Conservation (phyloP, 768 basidiomycete genomes). For the Leucosporidium scottii region DNA sequence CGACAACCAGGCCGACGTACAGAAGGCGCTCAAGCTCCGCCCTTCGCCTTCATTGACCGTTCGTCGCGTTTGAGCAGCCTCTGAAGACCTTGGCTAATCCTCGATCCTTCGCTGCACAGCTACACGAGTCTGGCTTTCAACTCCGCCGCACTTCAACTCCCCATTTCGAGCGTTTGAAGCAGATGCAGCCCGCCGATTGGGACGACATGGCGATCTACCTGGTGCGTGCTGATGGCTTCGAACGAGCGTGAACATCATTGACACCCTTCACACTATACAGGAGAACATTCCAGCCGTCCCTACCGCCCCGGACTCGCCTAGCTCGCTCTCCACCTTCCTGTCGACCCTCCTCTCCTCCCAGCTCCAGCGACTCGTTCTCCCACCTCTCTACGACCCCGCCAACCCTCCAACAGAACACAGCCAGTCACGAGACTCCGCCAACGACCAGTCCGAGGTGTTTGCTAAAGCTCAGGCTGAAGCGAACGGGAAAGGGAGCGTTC, state of each 20-base stretch:
- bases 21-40: not conserved
- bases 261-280: not conserved
- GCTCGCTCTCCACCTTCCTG: slow-evolving; percentile 12
- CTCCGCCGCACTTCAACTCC: not conserved
- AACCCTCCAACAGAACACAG: not conserved
- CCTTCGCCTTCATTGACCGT: not conserved
- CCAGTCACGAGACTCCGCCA: not conserved
- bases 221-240: not conserved
- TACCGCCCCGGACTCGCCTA: not conserved
- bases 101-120: not conserved
- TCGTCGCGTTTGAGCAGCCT: not conserved
- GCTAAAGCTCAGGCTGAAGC: not conserved
- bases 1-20: not conserved
- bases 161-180: not conserved
- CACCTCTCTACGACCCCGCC: slow-evolving; percentile 17
- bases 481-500: not conserved
- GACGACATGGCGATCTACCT: not conserved
- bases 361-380: slow-evolving; percentile 26
- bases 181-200: not conserved
- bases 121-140: not conserved
- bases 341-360: slow-evolving; percentile 11
- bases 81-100: not conserved
- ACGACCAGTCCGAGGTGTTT: not conserved
- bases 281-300: slow-evolving; percentile 29
- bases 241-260: not conserved